phyloP scores from a whole-genome alignment of 2,329 filamentous ascomycete species.

The Cytospora paraplurivora region DNA sequence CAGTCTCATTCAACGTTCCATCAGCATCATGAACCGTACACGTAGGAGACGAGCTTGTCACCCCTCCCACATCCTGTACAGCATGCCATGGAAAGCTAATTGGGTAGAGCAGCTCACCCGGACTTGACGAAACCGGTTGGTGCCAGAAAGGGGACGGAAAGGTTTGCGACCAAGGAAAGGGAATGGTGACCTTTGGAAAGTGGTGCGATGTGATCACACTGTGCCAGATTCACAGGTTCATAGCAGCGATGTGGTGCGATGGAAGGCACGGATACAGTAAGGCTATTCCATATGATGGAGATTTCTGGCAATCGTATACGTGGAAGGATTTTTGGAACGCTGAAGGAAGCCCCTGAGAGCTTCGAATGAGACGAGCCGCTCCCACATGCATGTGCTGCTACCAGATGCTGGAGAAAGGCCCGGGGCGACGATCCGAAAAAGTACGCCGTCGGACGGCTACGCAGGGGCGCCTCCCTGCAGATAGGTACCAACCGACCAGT shows the following conservation, averaged over 20 bases:
- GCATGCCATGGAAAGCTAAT: not conserved
- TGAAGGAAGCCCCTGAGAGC: too few species aligned
- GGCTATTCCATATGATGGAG: not conserved
- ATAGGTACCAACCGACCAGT: conserved; percentile 2
- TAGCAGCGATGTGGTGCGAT: not conserved
- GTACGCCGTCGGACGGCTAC: not conserved
- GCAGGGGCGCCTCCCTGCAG: conserved; percentile 14
- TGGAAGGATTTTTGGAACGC: not conserved
- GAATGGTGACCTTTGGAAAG: not conserved
- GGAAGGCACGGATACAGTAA: not conserved
- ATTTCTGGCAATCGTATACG: not conserved
- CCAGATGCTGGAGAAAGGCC: not conserved
- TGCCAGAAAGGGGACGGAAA: conserved; percentile 4
- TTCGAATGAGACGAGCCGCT: not conserved
- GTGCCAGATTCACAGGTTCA: conserved; percentile 6
- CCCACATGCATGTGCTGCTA: not conserved
- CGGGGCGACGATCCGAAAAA: conserved; percentile 8
- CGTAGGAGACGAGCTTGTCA: conserved; percentile 6
- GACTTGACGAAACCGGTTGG: not conserved
- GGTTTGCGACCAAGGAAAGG: not conserved
- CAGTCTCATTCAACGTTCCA: conserved; percentile 12
- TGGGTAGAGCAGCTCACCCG: not conserved
- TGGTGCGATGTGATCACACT: conserved; percentile 7
- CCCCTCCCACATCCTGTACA: conserved; percentile 17
- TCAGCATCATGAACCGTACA: conserved; percentile 10